phyloP scores from a whole-genome alignment of 768 basidiomycete species.

The Ephemerocybe angulata region DNA sequence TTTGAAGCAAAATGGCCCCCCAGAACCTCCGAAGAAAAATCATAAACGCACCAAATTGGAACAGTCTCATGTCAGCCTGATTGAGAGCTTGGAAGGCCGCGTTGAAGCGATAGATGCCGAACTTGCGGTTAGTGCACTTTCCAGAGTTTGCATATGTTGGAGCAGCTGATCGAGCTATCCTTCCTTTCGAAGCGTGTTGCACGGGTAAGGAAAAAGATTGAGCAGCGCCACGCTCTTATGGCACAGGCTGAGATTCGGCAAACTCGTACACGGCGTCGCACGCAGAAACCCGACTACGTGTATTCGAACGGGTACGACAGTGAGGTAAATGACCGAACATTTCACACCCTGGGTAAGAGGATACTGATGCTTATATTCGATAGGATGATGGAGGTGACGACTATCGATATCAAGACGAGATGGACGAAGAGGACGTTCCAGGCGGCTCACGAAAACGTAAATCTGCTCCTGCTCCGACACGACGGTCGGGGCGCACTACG shows the following conservation, averaged over 20 bases:
- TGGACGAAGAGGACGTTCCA: constrained; percentile 49
- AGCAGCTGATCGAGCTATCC: not conserved
- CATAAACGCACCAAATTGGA: constrained; percentile 56
- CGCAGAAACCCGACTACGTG: constrained; percentile 76
- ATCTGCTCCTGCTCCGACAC: constrained; percentile 31
- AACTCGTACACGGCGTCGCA: constrained; percentile 73
- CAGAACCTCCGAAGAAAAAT: constrained; percentile 40
- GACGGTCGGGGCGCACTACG: constrained; percentile 53
- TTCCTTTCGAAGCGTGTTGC: constrained; percentile 62
- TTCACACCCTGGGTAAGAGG: constrained; percentile 13
- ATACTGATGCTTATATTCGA: constrained; percentile 28
- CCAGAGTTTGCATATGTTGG: no score
- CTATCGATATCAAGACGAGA: constrained; percentile 56
- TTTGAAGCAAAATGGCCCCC: constrained; percentile 50
- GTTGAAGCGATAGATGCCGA: constrained; percentile 67
- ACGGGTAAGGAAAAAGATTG: constrained; percentile 64
- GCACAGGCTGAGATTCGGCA: constrained; percentile 77
- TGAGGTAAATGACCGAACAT: constrained; percentile 46
- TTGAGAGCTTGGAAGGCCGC: constrained; percentile 60
- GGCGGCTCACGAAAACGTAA: constrained; percentile 38
- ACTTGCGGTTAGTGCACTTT: constrained; percentile 52
- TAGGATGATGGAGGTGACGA: constrained; percentile 61
- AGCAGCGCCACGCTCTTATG: constrained; percentile 58
- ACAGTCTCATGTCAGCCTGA: constrained; percentile 55
- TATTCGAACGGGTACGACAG: constrained; percentile 64